Base-by-base conservation (phyloP, 1,284 basidiomycete species). In the Cerrena zonata region DNA sequence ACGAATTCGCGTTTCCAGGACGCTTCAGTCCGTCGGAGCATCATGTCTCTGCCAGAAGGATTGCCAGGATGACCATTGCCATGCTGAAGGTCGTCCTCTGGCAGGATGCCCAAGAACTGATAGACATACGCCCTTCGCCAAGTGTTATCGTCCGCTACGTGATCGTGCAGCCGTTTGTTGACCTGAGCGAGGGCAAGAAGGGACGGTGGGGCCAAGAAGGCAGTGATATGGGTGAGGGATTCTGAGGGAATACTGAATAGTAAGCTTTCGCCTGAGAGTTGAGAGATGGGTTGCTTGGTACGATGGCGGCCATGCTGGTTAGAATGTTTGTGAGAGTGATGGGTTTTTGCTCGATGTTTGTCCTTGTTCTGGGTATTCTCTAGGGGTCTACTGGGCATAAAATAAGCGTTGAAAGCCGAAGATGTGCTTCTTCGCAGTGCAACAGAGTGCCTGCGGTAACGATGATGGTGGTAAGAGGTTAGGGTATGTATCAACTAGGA, bases 101-200 rank as follows among this genome's bases (percentile, higher is more conserved):
- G 85, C 5, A 73, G 67, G 45, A 89, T 76, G 40, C 80, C 79
- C 46, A 89, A 67, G 62, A 84, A 86, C 61, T 86, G 83, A 52
- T 74, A 78, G 49, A 81, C 70, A 63, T 89, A 90, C n/a, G 90
- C 89, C n/a, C 78, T 72, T 45, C 80, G 76, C 91, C 91, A 94
- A 26, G 86, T 91, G 58, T 82, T 84, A 54, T 94, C 91, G 60
- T 89, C 79, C 53, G 77, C 77, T 71, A 89, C 71, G 72, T 90
- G 85, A 53, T 76, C 69, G 57, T 78, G 71, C 54, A 92, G 76
- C 43, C 65, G 60, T 43, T 68, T 72, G 65, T 79, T 81, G 42
- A 84, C 80, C 54, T 68, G 66, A 11, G 77, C 74, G 56, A 90
- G 78, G 1, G 75, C 65, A 44, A 83, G 65, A 36, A 94, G 78